Conservation (phyloP, 148 eudicot species). For the Silene uniflora region DNA sequence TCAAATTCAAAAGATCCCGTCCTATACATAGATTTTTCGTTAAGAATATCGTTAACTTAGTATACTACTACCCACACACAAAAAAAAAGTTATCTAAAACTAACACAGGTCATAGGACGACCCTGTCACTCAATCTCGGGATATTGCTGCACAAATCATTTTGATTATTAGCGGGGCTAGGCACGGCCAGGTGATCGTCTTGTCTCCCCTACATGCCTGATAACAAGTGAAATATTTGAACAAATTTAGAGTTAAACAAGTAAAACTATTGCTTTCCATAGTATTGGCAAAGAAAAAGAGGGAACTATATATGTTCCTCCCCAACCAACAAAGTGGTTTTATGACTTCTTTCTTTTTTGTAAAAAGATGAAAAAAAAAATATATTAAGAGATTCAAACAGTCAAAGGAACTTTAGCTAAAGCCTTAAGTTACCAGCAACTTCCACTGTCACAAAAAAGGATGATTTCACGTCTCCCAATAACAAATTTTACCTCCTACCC, state of each 20-base stretch:
- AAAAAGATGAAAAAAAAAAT: conserved; percentile 20
- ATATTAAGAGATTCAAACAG: conserved; percentile 36
- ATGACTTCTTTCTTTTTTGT: conserved; percentile 29
- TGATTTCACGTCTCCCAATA: conserved; percentile 23
- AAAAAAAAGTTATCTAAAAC: too few species aligned
- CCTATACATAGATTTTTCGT: neutral
- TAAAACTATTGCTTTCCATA: neutral
- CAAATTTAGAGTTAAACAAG: conserved; percentile 8
- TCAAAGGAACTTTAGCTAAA: conserved; percentile 45
- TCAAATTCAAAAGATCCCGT: neutral
- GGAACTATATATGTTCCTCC: conserved; percentile 18
- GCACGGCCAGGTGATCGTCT: conserved; percentile 41
- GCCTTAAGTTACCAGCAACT: conserved; percentile 23
- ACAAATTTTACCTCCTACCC: neutral
- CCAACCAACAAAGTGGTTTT: conserved; percentile 35
- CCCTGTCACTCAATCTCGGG: conserved; percentile 14
- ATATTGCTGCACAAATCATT: neutral
- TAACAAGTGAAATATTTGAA: neutral
- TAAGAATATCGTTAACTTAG: too few species aligned
- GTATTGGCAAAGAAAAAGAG: conserved; percentile 17
- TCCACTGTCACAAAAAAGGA: conserved; percentile 6
- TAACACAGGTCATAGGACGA: too few species aligned
- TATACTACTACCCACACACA: too few species aligned
- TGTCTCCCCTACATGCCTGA: conserved; percentile 43
- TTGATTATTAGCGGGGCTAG: conserved; percentile 6